Percentiles rank a stretch among this genome's conserved stretches.
Conservation (phyloP, 495 filamentous ascomycete genomes). For the Daldinia concentrica region DNA sequence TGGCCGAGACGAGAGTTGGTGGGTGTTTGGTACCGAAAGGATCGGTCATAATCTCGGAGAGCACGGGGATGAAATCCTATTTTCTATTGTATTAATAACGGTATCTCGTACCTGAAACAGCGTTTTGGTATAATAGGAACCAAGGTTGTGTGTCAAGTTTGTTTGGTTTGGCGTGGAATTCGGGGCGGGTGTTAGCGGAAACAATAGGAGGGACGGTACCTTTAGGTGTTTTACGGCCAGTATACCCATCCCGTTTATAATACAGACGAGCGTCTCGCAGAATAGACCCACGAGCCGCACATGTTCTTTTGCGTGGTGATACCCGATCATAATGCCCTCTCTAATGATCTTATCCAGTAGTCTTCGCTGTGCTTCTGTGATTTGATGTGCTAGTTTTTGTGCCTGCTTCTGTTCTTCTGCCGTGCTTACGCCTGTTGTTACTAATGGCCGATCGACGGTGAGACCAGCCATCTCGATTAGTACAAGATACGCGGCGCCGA, state of each 20-base stretch:
- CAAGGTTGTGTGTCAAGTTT: neutral
- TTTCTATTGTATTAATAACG: neutral
- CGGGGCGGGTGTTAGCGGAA: neutral
- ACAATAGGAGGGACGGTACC: slow-evolving; percentile 44
- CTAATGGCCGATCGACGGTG: neutral
- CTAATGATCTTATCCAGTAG: slow-evolving; percentile 64
- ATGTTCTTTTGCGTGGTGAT: slow-evolving; percentile 62
- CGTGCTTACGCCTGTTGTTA: neutral
- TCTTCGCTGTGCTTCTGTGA: slow-evolving; percentile 43
- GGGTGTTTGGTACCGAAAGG: slow-evolving; percentile 72
- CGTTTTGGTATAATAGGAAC: slow-evolving; percentile 7
- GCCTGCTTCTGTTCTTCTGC: neutral
- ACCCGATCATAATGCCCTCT: slow-evolving; percentile 63
- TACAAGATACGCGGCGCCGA: slow-evolving; percentile 72
- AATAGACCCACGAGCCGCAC: slow-evolving; percentile 64
- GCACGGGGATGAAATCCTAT: slow-evolving; percentile 72
- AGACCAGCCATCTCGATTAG: slow-evolving; percentile 68
- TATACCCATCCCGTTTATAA: slow-evolving; percentile 71
- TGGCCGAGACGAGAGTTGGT: slow-evolving; percentile 62
- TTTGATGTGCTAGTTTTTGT: neutral
- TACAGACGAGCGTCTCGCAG: slow-evolving; percentile 59
- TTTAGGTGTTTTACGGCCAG: slow-evolving; percentile 78
- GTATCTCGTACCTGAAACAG: neutral
- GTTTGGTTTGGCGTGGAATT: neutral
- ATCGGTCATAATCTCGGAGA: slow-evolving; percentile 71